Percentiles rank a stretch among this genome's conserved stretches.
Evolutionary conservation across 805 yeast species (phyloP).

Genomic region (Hemisphaericaspora nanyangensis): DNA sequence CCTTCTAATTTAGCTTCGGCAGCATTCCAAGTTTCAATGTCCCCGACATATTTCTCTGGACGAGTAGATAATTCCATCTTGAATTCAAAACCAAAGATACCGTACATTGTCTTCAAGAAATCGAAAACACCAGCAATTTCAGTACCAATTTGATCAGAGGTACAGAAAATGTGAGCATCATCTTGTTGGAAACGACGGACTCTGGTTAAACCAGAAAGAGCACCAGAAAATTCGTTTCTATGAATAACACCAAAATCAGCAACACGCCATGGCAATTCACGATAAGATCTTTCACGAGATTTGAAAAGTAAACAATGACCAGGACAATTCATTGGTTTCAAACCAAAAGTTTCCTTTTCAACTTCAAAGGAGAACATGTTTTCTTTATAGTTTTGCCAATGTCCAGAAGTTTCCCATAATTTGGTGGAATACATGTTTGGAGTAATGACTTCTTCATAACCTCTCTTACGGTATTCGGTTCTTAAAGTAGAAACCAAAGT

Average conservation of each 20-base stretch:
- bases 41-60: slow-evolving; percentile 96
- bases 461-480: slow-evolving; percentile 84
- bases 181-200: slow-evolving; percentile 99
- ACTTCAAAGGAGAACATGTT: slow-evolving; percentile 96
- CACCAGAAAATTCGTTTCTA: slow-evolving; percentile 95
- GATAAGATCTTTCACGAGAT: slow-evolving; percentile 88
- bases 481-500: slow-evolving; percentile 76
- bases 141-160: slow-evolving; percentile 79
- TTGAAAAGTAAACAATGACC: slow-evolving; percentile 93
- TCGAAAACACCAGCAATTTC: slow-evolving; percentile 85
- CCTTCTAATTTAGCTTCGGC: slow-evolving; percentile 84
- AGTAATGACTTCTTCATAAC: slow-evolving; percentile 96
- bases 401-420: slow-evolving; percentile 98
- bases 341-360: slow-evolving; percentile 91
- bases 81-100: slow-evolving; percentile 90
- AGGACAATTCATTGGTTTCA: slow-evolving; percentile 92
- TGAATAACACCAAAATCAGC: slow-evolving; percentile 97
- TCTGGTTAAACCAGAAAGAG: slow-evolving; percentile 85
- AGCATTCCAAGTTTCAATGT: slow-evolving; percentile 85
- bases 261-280: slow-evolving; percentile 98
- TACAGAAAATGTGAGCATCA: slow-evolving; percentile 97
- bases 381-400: slow-evolving; percentile 97
- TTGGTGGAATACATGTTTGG: slow-evolving; percentile 98
- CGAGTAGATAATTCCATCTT: slow-evolving; percentile 96
- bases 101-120: slow-evolving; percentile 80